These are phyloP conservation scores for Tulasnella sp. DNA, from an alignment of 768 basidiomycete species.

Conservation along the genomic window DNA sequence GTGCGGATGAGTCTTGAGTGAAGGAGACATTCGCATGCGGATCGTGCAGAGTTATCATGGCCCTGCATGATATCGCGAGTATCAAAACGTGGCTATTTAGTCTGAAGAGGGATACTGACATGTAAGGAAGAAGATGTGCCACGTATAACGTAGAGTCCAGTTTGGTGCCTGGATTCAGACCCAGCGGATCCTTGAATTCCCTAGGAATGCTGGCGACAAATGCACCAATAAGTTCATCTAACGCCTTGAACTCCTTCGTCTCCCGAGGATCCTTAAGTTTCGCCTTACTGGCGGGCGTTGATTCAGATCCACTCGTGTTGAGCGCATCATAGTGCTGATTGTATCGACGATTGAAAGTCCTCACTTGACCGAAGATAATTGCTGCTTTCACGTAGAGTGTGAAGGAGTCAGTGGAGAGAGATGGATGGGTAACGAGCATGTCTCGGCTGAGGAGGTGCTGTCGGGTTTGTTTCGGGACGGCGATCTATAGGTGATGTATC, in stretches of 20 bases:
- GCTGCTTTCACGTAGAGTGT: constrained; percentile 15
- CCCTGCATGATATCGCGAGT: not conserved
- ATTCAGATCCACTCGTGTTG: too few species aligned
- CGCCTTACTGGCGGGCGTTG: too few species aligned
- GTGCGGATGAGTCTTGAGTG: not conserved
- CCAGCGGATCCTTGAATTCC: constrained; percentile 44
- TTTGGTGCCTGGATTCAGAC: constrained; percentile 22
- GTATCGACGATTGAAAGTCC: constrained; percentile 11
- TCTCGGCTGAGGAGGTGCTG: constrained; percentile 1
- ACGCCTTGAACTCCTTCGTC: constrained; percentile 49
- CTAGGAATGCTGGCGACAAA: constrained; percentile 48
- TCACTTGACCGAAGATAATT: constrained; percentile 1
- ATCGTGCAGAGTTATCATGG: constrained; percentile 10
- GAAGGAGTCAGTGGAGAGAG: constrained; percentile 11
- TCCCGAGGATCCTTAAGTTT: too few species aligned
- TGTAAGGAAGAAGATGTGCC: constrained; percentile 25
- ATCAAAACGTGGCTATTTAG: too few species aligned
- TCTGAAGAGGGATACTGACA: not conserved
- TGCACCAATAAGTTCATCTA: constrained; percentile 45
- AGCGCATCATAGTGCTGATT: too few species aligned
- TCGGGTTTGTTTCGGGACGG: constrained; percentile 3
- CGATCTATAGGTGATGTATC: too few species aligned
- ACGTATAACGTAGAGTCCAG: constrained; percentile 47
- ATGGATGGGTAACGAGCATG: constrained; percentile 14
- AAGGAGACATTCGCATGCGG: constrained; percentile 11